Percentiles rank a stretch among this genome's conserved stretches.
These are phyloP conservation scores for Fusarium oligoseptatum DNA, from an alignment of 2,329 filamentous ascomycete species.

Conservation along the genomic window DNA sequence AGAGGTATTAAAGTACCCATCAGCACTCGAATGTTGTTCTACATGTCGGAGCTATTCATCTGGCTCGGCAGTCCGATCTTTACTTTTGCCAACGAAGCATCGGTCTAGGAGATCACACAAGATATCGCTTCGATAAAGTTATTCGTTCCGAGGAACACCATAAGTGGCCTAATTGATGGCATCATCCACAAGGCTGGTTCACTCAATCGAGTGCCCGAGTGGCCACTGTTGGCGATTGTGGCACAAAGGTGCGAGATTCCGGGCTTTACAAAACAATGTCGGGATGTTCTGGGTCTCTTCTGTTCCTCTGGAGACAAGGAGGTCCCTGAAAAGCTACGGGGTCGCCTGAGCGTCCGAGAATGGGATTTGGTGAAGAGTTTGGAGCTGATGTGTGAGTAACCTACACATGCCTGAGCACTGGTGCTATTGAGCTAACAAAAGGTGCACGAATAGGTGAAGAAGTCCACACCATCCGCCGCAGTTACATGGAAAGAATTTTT, in stretches of 20 bases:
- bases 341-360: neutral
- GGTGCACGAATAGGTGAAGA: slow-evolving; percentile 4
- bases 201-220: slow-evolving; percentile 20
- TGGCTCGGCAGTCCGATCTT: slow-evolving; percentile 16
- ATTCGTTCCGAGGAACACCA: slow-evolving; percentile 6
- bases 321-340: neutral
- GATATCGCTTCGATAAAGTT: neutral
- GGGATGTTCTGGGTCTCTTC: slow-evolving; percentile 6
- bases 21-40: slow-evolving; percentile 27
- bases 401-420: neutral
- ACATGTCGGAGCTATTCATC: slow-evolving; percentile 22
- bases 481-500: slow-evolving; percentile 14
- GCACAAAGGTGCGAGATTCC: slow-evolving; percentile 8
- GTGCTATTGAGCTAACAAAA: neutral
- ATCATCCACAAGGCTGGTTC: neutral
- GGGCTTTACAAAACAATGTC: neutral
- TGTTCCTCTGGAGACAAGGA: neutral
- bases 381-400: neutral
- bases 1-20: neutral
- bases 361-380: neutral
- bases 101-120: neutral
- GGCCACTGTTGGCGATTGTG: slow-evolving; percentile 33
- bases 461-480: slow-evolving; percentile 4
- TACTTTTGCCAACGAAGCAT: neutral
- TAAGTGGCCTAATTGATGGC: slow-evolving; percentile 1